Evolutionary conservation across 2,329 filamentous ascomycete genomes (phyloP).

Genomic region (Ophioceras dolichostomum): DNA sequence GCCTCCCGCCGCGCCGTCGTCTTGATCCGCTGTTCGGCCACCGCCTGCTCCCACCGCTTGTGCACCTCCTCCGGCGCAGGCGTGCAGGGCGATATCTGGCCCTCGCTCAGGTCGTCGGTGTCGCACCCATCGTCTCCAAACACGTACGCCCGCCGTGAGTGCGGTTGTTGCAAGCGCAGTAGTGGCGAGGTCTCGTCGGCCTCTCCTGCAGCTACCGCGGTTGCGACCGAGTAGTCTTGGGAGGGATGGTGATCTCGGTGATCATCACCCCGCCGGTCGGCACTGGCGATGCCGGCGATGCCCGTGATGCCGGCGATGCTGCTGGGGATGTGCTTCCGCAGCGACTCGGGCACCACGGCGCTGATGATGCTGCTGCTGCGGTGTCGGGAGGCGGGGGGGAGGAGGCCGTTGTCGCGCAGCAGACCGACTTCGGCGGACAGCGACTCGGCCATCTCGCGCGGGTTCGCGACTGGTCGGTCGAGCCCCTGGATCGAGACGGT

Average conservation of each 20-base stretch:
- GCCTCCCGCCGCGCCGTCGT: conserved; percentile 62
- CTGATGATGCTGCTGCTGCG: conserved; percentile 4
- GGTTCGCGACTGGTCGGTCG: conserved; percentile 11
- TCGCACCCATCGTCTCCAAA: neutral
- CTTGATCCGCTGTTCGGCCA: conserved; percentile 54
- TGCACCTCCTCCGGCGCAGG: conserved; percentile 1
- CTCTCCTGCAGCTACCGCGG: no score
- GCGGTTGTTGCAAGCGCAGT: neutral
- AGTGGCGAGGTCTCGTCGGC: neutral
- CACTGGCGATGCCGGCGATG: no score
- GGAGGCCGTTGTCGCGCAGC: conserved; percentile 5
- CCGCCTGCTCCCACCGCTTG: conserved; percentile 24
- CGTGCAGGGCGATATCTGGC: neutral
- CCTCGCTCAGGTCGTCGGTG: neutral
- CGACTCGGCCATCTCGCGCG: conserved; percentile 11
- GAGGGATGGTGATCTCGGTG: no score
- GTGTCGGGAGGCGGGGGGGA: conserved; percentile 3
- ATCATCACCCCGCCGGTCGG: no score
- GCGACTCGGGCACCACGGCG: conserved; percentile 4
- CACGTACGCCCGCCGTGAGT: neutral
- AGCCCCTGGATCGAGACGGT: conserved; percentile 9
- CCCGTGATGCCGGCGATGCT: neutral
- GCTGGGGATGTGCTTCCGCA: neutral
- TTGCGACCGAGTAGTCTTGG: conserved; percentile 1
- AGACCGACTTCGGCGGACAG: conserved; percentile 7